A percentile compares a stretch with the other conserved stretches of the same genome.
These are phyloP conservation scores for Cryptococcus hybrid DNA, from an alignment of 1,284 basidiomycete genomes.

Conservation along the genomic window DNA sequence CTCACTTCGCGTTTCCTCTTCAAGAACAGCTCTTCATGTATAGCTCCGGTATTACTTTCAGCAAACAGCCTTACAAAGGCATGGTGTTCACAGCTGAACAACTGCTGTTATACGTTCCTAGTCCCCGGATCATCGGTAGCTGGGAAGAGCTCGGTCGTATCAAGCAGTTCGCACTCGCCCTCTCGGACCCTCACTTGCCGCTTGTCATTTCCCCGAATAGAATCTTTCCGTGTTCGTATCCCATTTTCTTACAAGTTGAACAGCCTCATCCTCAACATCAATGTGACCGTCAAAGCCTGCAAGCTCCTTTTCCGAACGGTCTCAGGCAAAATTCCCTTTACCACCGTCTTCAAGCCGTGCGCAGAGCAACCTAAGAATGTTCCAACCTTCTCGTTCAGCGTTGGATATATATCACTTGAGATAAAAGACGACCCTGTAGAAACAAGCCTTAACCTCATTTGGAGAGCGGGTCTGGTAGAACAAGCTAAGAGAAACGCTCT, in stretches of 20 bases:
- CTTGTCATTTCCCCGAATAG: constrained; percentile 47
- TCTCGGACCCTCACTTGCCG: constrained; percentile 28
- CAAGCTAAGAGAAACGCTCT: constrained; percentile 71
- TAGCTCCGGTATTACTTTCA: constrained; percentile 23
- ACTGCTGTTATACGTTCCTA: constrained; percentile 53
- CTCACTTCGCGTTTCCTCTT: constrained; percentile 44
- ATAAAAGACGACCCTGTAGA: constrained; percentile 89
- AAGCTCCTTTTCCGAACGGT: constrained; percentile 59
- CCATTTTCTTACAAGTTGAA: constrained; percentile 76
- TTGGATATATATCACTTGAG: constrained; percentile 68
- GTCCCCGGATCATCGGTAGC: constrained; percentile 43
- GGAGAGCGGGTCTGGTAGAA: constrained; percentile 72
- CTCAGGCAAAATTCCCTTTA: constrained; percentile 20
- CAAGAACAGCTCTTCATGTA: constrained; percentile 40
- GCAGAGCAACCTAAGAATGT: constrained; percentile 69
- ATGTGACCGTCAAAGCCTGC: constrained; percentile 63
- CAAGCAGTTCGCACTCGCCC: constrained; percentile 59
- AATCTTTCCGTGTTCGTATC: constrained; percentile 70
- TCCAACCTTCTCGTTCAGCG: constrained; percentile 63
- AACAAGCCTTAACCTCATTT: constrained; percentile 72
- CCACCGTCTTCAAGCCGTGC: constrained; percentile 55
- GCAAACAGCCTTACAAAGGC: constrained; percentile 17
- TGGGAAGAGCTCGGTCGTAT: constrained; percentile 81
- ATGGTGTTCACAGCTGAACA: constrained; percentile 42
- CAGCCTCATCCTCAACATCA: constrained; percentile 67